Conservation (phyloP, 73 alveolate species). For the Tetrahymena malaccensis region DNA sequence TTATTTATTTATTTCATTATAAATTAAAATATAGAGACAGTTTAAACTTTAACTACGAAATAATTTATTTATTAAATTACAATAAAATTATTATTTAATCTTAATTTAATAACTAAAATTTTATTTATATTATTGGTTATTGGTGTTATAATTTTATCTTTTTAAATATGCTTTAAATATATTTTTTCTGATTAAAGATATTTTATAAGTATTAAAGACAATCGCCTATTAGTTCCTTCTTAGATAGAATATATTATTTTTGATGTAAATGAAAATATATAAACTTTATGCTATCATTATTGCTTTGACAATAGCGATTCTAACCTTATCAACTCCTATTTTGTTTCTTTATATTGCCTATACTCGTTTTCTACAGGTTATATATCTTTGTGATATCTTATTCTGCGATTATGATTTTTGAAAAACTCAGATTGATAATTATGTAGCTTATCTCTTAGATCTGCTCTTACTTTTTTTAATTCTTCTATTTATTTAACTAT, state of each 20-base stretch:
- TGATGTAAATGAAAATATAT: too few species aligned
- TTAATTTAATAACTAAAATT: too few species aligned
- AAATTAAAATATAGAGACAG: not conserved
- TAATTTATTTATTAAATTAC: not conserved
- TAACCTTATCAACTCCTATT: constrained; percentile 39
- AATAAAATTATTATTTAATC: too few species aligned
- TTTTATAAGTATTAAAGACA: too few species aligned
- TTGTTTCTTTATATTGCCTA: constrained; percentile 59
- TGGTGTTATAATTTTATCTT: too few species aligned
- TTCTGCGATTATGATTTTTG: constrained; percentile 56
- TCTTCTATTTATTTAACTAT: not conserved
- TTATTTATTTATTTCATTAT: too few species aligned
- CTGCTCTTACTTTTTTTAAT: constrained; percentile 42
- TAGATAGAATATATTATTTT: not conserved
- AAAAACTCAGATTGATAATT: constrained; percentile 55
- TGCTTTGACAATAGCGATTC: not conserved
- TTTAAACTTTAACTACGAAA: not conserved
- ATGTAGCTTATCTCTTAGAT: constrained; percentile 48
- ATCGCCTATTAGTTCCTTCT: not conserved
- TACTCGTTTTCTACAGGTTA: constrained; percentile 67
- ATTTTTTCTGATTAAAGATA: not conserved
- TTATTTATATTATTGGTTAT: not conserved
- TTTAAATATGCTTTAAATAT: not conserved
- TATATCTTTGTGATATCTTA: constrained; percentile 67
- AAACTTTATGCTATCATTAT: not conserved